Base-by-base conservation (phyloP, 225 moss, liverwort and hornwort genomes). In the Physcomitrium patens region DNA sequence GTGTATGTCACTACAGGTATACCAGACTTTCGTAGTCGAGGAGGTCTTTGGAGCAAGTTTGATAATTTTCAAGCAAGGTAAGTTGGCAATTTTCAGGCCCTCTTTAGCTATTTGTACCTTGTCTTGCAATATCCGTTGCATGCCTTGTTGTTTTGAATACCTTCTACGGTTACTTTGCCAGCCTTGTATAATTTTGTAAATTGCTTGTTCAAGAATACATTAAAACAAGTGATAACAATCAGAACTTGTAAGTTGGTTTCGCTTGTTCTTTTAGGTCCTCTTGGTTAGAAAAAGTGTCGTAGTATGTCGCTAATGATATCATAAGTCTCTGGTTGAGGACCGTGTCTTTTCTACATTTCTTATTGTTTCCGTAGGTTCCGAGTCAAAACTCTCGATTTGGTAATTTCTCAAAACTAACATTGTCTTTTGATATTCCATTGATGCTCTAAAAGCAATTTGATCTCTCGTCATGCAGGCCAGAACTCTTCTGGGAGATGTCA, bases 401-500 rank as follows among this genome's bases (percentile, higher is more conserved):
- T 46, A 54, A 6, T 37, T 62, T 42, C 12, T 73, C 17, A 10
- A 55, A 47, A 67, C 62, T 59, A 46, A 2, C 13, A 50, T 48
- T 19, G 2, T 58, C 58, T 22, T 28, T 28, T 16, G 56, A 12
- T 42, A 20, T 22, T 37, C 16, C 31, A 24, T 74, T 63, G 26
- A 19, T 52, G 58, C 24, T 18, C 47, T 72, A 12, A 66, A 45
- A 13, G 24, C 28, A 78, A 27, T 14, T 71, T 37, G 63, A 22
- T 44, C n/a, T 78, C 41, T 19, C 51, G 20, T 74, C 28, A 41
- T 74, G 83, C 68, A 86, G 86, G 43, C 83, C 86, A 45, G 56
- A 78, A 10, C 69, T 86, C 28, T 84, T 87, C 76, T 81, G 81
- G 86, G 81, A 87, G 76, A 84, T 86, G 86, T 69, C 76, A 60